Evolutionary conservation across 257 asterid species (phyloP).

Genomic region (Plectranthus barbatus): DNA sequence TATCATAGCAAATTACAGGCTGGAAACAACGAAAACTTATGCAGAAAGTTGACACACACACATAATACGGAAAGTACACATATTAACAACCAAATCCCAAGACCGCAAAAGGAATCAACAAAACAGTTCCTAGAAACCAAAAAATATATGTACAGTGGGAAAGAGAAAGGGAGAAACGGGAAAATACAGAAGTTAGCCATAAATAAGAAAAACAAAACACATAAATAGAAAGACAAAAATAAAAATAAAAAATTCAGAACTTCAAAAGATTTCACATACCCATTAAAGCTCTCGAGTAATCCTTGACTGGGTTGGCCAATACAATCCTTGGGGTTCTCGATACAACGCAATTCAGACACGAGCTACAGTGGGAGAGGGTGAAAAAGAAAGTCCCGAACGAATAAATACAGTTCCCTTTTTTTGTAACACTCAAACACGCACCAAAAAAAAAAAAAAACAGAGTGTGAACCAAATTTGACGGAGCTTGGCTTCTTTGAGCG

Average conservation of each 20-base stretch:
- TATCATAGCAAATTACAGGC: slow-evolving; percentile 31
- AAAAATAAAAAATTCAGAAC: neutral
- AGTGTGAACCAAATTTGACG: neutral
- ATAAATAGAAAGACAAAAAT: neutral
- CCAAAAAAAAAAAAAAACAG: neutral
- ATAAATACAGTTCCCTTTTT: slow-evolving; percentile 1
- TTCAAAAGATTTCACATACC: slow-evolving; percentile 27
- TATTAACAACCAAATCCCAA: slow-evolving; percentile 17
- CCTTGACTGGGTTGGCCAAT: slow-evolving; percentile 15
- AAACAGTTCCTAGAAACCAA: neutral
- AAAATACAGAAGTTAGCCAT: neutral
- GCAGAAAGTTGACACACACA: slow-evolving; percentile 2
- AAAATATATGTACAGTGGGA: too few relatives aligned
- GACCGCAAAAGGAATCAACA: slow-evolving; percentile 5
- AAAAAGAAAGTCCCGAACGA: neutral
- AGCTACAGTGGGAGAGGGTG: neutral
- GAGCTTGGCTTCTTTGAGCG: too few relatives aligned
- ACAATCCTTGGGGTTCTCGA: slow-evolving; percentile 19
- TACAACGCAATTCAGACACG: neutral
- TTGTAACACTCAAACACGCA: neutral
- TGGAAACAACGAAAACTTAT: too few relatives aligned
- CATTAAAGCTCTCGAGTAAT: slow-evolving; percentile 29
- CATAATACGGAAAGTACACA: neutral
- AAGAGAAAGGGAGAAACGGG: neutral
- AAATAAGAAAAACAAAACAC: neutral